phyloP scores from a whole-genome alignment of 768 basidiomycete species.

The Asterophora parasitica region DNA sequence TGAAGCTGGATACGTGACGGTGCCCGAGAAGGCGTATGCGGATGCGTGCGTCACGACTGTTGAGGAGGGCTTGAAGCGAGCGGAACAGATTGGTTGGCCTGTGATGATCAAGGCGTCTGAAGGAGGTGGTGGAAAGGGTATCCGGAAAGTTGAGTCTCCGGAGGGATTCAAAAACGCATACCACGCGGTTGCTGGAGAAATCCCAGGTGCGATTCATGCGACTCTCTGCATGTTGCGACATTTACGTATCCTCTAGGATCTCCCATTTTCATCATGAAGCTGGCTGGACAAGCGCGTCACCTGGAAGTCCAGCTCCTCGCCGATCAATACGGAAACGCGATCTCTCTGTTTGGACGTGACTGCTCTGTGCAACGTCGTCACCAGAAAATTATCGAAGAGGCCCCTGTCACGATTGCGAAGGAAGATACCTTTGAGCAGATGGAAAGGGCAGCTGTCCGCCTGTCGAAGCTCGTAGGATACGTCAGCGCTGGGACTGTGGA shows the following conservation, averaged over 20 bases:
- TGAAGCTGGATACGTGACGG: slow-evolving; percentile 85
- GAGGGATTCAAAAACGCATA: slow-evolving; percentile 93
- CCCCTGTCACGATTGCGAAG: slow-evolving; percentile 95
- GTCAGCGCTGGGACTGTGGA: slow-evolving; percentile 98
- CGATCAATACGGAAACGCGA: slow-evolving; percentile 99
- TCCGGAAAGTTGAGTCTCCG: slow-evolving; percentile 84
- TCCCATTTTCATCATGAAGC: slow-evolving; percentile 99
- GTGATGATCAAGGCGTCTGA: slow-evolving; percentile 99
- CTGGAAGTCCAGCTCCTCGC: slow-evolving; percentile 97
- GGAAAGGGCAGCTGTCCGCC: slow-evolving; percentile 98
- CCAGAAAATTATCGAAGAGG: slow-evolving; percentile 99
- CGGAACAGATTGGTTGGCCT: slow-evolving; percentile 90
- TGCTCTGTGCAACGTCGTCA: slow-evolving; percentile 99
- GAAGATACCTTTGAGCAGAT: slow-evolving; percentile 92
- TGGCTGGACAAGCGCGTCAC: slow-evolving; percentile 95
- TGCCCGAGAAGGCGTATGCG: slow-evolving; percentile 86
- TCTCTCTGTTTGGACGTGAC: slow-evolving; percentile 97
- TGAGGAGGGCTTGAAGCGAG: slow-evolving; percentile 79
- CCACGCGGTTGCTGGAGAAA: slow-evolving; percentile 91
- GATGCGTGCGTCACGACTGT: slow-evolving; percentile 85
- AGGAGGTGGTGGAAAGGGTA: slow-evolving; percentile 99
- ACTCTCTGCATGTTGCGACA: slow-evolving; percentile 11
- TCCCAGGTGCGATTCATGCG: slow-evolving; percentile 66
- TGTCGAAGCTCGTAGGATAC: slow-evolving; percentile 98
- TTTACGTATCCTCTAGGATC: slow-evolving; percentile 53